Evolutionary conservation across 192 early-diverging fungal species (phyloP), one percentile per base, ranked within the genome.

Genomic region (Dimargaris verticillata): DNA sequence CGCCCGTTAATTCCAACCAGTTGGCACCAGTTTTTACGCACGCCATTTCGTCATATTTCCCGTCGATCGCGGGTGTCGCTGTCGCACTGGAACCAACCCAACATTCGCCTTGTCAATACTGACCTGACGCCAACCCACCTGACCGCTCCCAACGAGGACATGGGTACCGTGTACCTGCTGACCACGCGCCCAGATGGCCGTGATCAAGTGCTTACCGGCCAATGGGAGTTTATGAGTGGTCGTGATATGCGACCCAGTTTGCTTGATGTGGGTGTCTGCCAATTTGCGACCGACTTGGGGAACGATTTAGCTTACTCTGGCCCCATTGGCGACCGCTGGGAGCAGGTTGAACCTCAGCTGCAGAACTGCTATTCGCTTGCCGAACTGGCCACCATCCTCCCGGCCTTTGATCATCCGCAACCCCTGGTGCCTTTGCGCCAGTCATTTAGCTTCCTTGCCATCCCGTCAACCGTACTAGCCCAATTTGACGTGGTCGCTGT

Each of bases 201-300:
- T 7, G 7, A 38, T 7, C 33, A 38, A 7, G 33, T 7, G 33
- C 33, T 38, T 7, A 7, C 33, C 33, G 33, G 7, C 33, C 20
- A 43, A 18, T 59, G 57, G 57, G 57, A 59, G 43, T 43, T 43
- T 13, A 29, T 59, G 26, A 59, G 41, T 14, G 57, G 57, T 15
- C 57, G 57, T 43, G 22, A 12, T 43, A 18, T 59, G 6, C 13
- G 20, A n/a, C 14, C 57, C 38, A 43, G 15, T 11, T 13, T 24
- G 4, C 33, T 33, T 18, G 57, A 59, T 43, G 38, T 59, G 11
- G 38, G 29, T 1, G n/a, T 59, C 38, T 59, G 57, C 28, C 57
- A 38, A 5, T 18, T 28, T 17, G 22, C 15, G 18, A 7, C 33
- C 33, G 7, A 20, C 46, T 20, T 12, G 3, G 46, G 17, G 17